Evolutionary conservation across 176 grass and related monocot species (phyloP), one percentile per base, ranked within the genome.

Genomic region (Hordeum marinum): DNA sequence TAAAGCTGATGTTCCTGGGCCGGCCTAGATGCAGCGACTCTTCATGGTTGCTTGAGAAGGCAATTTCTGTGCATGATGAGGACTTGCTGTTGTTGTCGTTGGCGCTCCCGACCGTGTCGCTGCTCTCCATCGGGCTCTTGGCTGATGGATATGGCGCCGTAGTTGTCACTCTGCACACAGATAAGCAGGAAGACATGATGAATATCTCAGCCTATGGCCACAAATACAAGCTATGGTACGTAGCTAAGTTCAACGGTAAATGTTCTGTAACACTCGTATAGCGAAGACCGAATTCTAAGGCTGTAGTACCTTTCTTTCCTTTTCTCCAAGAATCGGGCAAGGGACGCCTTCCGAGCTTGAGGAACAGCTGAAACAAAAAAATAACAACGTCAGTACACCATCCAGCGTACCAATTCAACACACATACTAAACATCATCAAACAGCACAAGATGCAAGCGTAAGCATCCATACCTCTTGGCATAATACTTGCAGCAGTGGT

Each of bases 251-350:
- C 18, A 15, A 7, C 52, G 13, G 4, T 37, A 40, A 12, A 2
- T 24, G 35, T 79, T 81, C 7, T 48, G 65, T 18, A 27, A 36
- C 10, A 80, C 8, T 20, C 15, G 35, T 3, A 71, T 58, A 46
- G 21, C 45, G 37, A 68, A 23, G 69, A 72, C 5, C 41, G 45
- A 59, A 29, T 75, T 54, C 13, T 32, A 52, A 52, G 14, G 26
- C 29, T 25, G 17, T 75, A 11, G 7, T 90, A 95, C 96, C 96
- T 98, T 88, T 93, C 93, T 81, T 98, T 98, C 67, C 96, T 84
- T 68, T 90, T 98, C 78, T 98, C 96, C 74, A 98, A 72, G 72
- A 98, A 98, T 63, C 96, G 91, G 61, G 89, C 89, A 65, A 98
- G 67, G 37, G 96, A 98, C 3, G 93, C 93, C 85, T 95, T 98